A percentile compares a stretch with the other conserved stretches of the same genome.
These are phyloP conservation scores for Alternaria novae-zelandiae DNA, from an alignment of 2,329 filamentous ascomycete species.

Conservation along the genomic window DNA sequence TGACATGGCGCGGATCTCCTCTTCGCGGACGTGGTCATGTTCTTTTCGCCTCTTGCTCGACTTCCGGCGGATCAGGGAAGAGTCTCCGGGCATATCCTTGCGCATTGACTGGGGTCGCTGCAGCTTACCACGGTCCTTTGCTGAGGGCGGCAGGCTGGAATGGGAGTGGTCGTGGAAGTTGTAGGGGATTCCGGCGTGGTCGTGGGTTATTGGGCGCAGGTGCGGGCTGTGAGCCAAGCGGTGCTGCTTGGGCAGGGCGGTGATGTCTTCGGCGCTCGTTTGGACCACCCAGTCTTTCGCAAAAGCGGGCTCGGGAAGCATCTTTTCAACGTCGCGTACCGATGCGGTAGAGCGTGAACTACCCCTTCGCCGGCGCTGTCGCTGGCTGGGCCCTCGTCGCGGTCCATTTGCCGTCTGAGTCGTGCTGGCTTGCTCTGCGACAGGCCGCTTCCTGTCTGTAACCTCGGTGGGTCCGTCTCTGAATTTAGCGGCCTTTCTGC, in stretches of 20 bases:
- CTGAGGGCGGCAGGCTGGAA: slow-evolving; percentile 41
- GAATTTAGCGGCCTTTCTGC: slow-evolving; percentile 67
- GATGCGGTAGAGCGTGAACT: slow-evolving; percentile 42
- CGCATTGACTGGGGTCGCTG: slow-evolving; percentile 57
- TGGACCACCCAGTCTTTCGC: slow-evolving; percentile 19
- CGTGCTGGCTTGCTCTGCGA: slow-evolving; percentile 27
- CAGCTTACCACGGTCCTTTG: slow-evolving; percentile 53
- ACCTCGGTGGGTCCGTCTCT: slow-evolving; percentile 55
- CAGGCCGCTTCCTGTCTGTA: slow-evolving; percentile 55
- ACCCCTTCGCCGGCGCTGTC: slow-evolving; percentile 36
- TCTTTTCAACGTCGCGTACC: slow-evolving; percentile 40
- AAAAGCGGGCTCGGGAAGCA: slow-evolving; percentile 20
- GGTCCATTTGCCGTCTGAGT: slow-evolving; percentile 33
- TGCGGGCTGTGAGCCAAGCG: slow-evolving; percentile 56
- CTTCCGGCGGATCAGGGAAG: slow-evolving; percentile 67
- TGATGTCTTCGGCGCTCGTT: slow-evolving; percentile 54
- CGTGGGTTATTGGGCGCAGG: slow-evolving; percentile 53
- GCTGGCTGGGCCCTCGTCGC: slow-evolving; percentile 32
- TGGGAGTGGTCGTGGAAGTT: slow-evolving; percentile 51
- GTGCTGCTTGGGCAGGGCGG: slow-evolving; percentile 52
- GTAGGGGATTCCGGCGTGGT: slow-evolving; percentile 52
- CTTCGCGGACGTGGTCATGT: slow-evolving; percentile 79
- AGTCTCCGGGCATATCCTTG: slow-evolving; percentile 66
- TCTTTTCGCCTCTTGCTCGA: slow-evolving; percentile 70
- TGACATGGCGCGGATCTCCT: slow-evolving; percentile 86